Evolutionary conservation across 2,329 filamentous ascomycete genomes (phyloP).

Genomic region (Ophiostoma piceae): DNA sequence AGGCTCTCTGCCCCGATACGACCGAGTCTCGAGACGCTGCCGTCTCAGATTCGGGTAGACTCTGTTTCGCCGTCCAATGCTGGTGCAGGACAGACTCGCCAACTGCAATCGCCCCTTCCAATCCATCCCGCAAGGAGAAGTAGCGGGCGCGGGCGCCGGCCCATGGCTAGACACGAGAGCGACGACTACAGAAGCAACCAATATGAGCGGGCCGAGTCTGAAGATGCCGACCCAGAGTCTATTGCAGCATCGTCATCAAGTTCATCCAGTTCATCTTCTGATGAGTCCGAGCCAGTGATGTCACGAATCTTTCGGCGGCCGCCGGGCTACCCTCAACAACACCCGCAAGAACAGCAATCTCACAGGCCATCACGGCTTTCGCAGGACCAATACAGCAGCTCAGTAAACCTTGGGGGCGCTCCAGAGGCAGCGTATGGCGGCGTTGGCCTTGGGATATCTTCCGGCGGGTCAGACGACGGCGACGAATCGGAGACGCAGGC

Average conservation of each 20-base stretch:
- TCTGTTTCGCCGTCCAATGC: neutral
- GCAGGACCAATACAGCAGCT: neutral
- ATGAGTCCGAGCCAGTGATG: constrained; percentile 48
- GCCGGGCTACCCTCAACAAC: constrained; percentile 41
- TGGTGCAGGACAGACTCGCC: neutral
- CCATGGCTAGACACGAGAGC: neutral
- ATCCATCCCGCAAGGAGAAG: constrained; percentile 19
- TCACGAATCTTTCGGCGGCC: constrained; percentile 57
- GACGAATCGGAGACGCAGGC: constrained; percentile 54
- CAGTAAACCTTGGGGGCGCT: constrained; percentile 26
- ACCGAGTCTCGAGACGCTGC: neutral
- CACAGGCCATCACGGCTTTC: constrained; percentile 24
- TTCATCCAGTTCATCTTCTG: constrained; percentile 31
- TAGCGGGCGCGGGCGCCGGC: neutral
- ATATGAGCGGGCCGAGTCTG: constrained; percentile 17
- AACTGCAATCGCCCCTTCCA: constrained; percentile 21
- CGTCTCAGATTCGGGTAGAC: neutral
- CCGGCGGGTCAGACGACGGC: constrained; percentile 37
- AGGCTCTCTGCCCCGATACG: constrained; percentile 28
- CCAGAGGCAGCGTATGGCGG: constrained; percentile 19
- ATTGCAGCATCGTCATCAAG: constrained; percentile 34
- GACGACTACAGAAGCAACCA: neutral
- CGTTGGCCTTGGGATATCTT: constrained; percentile 17
- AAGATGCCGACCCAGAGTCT: constrained; percentile 37
- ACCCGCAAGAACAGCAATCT: constrained; percentile 22